A percentile compares a stretch with the other conserved stretches of the same genome.
These are phyloP conservation scores for Scutellaria galericulata DNA, from an alignment of 257 asterid species.

Conservation along the genomic window DNA sequence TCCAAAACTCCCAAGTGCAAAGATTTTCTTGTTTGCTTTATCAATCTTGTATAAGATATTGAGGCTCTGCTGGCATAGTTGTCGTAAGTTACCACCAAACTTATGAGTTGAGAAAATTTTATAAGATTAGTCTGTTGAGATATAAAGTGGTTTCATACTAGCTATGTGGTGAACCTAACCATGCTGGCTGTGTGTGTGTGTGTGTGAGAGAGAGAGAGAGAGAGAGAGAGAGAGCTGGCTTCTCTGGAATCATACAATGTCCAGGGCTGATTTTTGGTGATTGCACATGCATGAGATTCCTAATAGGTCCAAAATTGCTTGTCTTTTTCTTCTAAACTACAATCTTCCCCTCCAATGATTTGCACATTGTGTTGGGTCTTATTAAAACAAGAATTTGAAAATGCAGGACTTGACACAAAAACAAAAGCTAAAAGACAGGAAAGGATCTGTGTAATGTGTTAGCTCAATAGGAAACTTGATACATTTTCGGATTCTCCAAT, in stretches of 20 bases:
- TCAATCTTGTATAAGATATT: not conserved
- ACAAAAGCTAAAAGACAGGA: conserved; percentile 26
- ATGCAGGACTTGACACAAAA: conserved; percentile 26
- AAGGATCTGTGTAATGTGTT: conserved; percentile 8
- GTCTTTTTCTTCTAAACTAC: conserved; percentile 16
- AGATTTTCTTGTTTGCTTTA: not conserved
- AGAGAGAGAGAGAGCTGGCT: not conserved
- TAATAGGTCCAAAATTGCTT: conserved; percentile 30
- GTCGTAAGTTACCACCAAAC: not conserved
- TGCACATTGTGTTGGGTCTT: conserved; percentile 9
- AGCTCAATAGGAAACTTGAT: not conserved
- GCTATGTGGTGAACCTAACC: not conserved
- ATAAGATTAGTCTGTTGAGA: not conserved
- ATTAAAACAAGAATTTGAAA: conserved; percentile 9
- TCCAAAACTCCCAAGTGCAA: not conserved
- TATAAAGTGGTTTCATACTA: not conserved
- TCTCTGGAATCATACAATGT: not conserved
- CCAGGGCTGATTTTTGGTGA: conserved; percentile 14
- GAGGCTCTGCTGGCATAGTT: not conserved
- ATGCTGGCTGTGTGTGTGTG: not conserved
- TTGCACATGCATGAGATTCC: conserved; percentile 28
- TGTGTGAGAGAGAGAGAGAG: not conserved
- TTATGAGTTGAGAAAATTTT: not conserved
- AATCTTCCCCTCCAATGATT: conserved; percentile 30
- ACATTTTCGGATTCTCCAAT: conserved; percentile 44